A percentile compares a stretch with the other conserved stretches of the same genome.
These are phyloP conservation scores for Phlebiopsis flavidoalba DNA, from an alignment of 768 basidiomycete genomes.

Conservation along the genomic window DNA sequence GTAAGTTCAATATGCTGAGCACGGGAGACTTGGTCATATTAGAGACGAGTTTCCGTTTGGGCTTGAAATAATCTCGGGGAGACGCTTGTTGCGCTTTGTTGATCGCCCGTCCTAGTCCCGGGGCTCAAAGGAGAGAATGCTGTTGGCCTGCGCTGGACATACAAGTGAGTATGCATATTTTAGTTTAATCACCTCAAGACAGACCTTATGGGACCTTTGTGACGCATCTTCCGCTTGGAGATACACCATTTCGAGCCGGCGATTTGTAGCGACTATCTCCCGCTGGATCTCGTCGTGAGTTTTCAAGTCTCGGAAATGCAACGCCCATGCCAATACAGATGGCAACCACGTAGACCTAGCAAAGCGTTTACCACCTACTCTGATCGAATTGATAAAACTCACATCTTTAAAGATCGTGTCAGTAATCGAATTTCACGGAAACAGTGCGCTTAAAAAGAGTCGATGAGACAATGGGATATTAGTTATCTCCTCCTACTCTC, in stretches of 20 bases:
- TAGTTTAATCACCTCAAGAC: not conserved
- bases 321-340: conserved; percentile 24
- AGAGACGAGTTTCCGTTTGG: not conserved
- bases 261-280: conserved; percentile 37
- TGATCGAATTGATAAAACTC: conserved; percentile 16
- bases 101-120: not conserved
- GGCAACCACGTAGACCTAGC: conserved; percentile 21
- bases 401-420: conserved; percentile 62
- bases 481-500: conserved; percentile 45
- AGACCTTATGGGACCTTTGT: conserved; percentile 40
- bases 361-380: not conserved
- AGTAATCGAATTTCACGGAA: conserved; percentile 61
- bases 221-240: conserved; percentile 42
- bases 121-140: conserved; percentile 18
- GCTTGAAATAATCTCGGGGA: not conserved
- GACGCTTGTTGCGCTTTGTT: not conserved
- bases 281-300: conserved; percentile 26
- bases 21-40: conserved; percentile 14
- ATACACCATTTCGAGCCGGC: conserved; percentile 47
- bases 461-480: conserved; percentile 53
- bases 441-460: conserved; percentile 53
- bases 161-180: not conserved
- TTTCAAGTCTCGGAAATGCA: conserved; percentile 26
- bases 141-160: conserved; percentile 37
- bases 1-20: conserved; percentile 44